These are phyloP conservation scores for Schizosaccharomyces lindneri DNA, from an alignment of 805 yeast species.

Conservation along the genomic window DNA sequence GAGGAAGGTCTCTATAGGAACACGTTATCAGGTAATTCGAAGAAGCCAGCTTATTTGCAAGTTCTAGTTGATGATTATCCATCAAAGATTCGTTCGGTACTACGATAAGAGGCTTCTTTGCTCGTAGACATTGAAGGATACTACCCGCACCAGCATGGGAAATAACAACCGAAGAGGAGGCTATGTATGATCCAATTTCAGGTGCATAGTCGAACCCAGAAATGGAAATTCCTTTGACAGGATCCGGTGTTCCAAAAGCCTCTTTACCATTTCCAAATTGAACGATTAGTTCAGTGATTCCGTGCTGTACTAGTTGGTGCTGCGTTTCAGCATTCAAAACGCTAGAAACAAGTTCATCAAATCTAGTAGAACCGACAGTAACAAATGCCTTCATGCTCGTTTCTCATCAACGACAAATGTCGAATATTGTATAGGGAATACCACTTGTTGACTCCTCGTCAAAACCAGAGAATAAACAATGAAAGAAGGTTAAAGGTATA, in stretches of 20 bases:
- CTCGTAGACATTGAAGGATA: conserved; percentile 46
- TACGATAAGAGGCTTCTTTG: conserved; percentile 32
- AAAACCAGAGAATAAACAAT: too few species aligned
- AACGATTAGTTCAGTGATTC: neutral
- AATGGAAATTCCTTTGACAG: conserved; percentile 10
- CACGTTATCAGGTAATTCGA: neutral
- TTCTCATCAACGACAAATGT: too few species aligned
- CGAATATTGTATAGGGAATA: too few species aligned
- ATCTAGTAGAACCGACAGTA: conserved; percentile 2
- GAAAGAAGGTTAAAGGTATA: too few species aligned
- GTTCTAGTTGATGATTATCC: conserved; percentile 68
- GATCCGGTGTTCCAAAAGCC: neutral
- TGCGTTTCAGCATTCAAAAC: neutral
- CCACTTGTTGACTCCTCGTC: too few species aligned
- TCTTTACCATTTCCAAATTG: neutral
- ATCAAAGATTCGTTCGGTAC: conserved; percentile 44
- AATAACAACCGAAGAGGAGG: conserved; percentile 32
- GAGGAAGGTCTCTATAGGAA: neutral
- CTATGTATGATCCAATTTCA: conserved; percentile 20
- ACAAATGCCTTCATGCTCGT: conserved; percentile 11
- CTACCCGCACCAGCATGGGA: conserved; percentile 88
- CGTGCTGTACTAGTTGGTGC: neutral
- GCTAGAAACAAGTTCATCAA: neutral
- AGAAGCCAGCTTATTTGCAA: conserved; percentile 29
- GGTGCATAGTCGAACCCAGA: conserved; percentile 24